phyloP scores from a whole-genome alignment of 805 yeast genomes.

The Starmera quercuum region DNA sequence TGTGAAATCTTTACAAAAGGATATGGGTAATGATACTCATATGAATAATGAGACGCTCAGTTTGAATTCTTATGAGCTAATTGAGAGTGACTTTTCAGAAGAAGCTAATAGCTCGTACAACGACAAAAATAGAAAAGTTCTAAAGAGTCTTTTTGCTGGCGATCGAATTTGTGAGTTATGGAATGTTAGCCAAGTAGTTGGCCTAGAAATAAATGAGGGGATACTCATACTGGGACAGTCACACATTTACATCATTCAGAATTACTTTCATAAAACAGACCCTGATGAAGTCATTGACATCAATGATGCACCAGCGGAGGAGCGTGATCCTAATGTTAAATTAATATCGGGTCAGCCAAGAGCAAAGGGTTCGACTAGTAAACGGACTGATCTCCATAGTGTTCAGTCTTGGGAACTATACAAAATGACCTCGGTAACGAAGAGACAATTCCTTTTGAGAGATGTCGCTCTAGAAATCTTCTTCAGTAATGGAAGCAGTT shows the following conservation, averaged over 20 bases:
- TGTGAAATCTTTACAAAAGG: constrained; percentile 6
- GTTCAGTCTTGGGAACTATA: constrained; percentile 54
- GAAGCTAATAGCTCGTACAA: constrained; percentile 31
- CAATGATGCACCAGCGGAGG: constrained; percentile 52
- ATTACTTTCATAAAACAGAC: constrained; percentile 49
- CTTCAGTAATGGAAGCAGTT: constrained; percentile 65
- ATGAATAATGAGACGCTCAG: constrained; percentile 15
- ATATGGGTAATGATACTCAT: background rate
- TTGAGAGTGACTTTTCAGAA: constrained; percentile 32
- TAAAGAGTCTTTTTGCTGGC: constrained; percentile 59
- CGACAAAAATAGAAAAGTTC: constrained; percentile 68
- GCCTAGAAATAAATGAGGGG: constrained; percentile 72
- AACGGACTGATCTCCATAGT: constrained; percentile 30
- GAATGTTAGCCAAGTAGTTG: constrained; percentile 71
- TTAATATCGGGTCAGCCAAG: constrained; percentile 46
- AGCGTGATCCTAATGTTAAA: constrained; percentile 63
- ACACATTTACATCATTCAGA: constrained; percentile 61
- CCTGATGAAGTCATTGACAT: constrained; percentile 55
- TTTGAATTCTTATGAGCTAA: constrained; percentile 32
- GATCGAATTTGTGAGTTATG: constrained; percentile 67
- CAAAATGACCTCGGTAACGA: constrained; percentile 56
- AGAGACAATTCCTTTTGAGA: constrained; percentile 66
- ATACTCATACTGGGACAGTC: constrained; percentile 60
- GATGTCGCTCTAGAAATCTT: constrained; percentile 79
- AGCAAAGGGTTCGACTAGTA: constrained; percentile 13